A percentile compares a stretch with the other conserved stretches of the same genome.
phyloP scores from a whole-genome alignment of 148 eudicot genomes.

The Chenopodium quinoa region DNA sequence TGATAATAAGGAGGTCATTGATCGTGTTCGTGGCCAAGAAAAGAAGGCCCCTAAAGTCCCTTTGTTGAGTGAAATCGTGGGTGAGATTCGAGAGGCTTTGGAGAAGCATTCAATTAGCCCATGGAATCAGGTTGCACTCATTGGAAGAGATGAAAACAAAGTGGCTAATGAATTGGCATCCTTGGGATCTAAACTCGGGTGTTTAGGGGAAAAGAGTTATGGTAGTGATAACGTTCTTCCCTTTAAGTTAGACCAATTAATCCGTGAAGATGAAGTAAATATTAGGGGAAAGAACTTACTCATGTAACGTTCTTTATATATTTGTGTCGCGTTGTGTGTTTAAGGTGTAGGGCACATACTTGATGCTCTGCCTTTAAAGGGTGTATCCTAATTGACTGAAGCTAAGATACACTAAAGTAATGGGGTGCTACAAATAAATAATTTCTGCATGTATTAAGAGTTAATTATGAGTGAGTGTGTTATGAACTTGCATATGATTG shows the following conservation, averaged over 20 bases:
- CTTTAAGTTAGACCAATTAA: neutral
- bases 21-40: constrained; percentile 3
- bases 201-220: neutral
- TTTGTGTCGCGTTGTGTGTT: no score
- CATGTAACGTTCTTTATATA: neutral
- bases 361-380: no score
- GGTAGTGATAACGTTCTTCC: neutral
- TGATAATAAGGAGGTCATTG: constrained; percentile 4
- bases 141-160: neutral
- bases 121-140: neutral
- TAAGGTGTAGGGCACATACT: no score
- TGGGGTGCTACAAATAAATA: no score
- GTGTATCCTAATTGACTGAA: no score
- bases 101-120: neutral
- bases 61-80: neutral
- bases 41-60: neutral
- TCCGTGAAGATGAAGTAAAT: neutral
- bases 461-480: no score
- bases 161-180: constrained; percentile 15
- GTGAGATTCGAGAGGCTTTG: neutral
- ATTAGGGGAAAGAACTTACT: neutral
- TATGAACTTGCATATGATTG: no score
- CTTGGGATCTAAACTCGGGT: neutral
- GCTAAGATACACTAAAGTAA: no score
- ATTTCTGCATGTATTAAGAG: no score